A percentile compares a stretch with the other conserved stretches of the same genome.
Conservation (phyloP, 768 basidiomycete species). For the Agaricus sinodeliciosus region DNA sequence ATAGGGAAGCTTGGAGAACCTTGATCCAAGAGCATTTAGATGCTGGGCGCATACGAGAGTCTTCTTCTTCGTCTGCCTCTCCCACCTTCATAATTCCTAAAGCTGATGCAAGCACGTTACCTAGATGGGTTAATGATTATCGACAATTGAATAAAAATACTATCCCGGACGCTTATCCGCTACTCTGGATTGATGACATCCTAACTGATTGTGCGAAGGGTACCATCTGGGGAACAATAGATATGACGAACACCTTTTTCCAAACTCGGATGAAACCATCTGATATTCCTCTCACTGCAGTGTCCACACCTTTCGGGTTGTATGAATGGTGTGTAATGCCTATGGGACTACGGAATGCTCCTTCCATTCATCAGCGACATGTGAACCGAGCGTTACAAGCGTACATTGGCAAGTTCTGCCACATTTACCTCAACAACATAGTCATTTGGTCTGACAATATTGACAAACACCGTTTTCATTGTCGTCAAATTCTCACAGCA, state of each 20-base stretch:
- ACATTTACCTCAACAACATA: constrained; percentile 21
- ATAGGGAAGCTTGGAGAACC: no score
- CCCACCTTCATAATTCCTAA: constrained; percentile 16
- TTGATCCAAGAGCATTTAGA: constrained; percentile 25
- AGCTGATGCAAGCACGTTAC: constrained; percentile 12
- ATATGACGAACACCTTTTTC: constrained; percentile 29
- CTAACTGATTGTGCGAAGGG: constrained; percentile 28
- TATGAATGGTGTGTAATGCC: constrained; percentile 36
- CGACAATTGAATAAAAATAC: constrained; percentile 20
- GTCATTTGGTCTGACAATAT: constrained; percentile 18
- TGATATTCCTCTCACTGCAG: constrained; percentile 21
- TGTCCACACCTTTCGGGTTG: constrained; percentile 19
- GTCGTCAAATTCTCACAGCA: constrained; percentile 10
- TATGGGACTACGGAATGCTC: constrained; percentile 23
- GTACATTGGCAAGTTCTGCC: constrained; percentile 17
- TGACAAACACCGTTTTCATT: constrained; percentile 11
- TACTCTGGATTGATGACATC: constrained; percentile 12
- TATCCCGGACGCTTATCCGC: constrained; percentile 13
- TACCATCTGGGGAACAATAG: constrained; percentile 27
- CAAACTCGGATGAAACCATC: constrained; percentile 26
- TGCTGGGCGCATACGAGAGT: constrained; percentile 19
- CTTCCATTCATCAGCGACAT: constrained; percentile 19
- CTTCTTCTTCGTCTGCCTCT: constrained; percentile 20
- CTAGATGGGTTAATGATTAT: constrained; percentile 31
- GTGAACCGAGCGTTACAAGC: constrained; percentile 18